phyloP scores from a whole-genome alignment of 495 filamentous ascomycete genomes.

The Talaromyces proteolyticus region DNA sequence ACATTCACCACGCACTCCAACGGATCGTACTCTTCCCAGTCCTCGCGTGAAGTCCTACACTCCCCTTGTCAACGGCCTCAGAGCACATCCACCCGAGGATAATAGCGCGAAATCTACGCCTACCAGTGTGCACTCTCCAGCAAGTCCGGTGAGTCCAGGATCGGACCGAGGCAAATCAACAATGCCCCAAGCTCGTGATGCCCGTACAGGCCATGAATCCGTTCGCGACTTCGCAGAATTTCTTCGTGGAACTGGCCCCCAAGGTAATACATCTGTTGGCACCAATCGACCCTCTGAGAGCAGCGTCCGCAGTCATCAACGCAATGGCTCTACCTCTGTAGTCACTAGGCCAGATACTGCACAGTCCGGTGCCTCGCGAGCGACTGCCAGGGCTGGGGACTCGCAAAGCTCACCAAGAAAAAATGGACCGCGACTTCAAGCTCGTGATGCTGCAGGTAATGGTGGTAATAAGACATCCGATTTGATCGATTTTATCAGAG shows the following conservation, averaged over 20 bases:
- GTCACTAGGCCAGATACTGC: slow-evolving; percentile 4
- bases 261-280: not conserved
- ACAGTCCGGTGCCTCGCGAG: slow-evolving; percentile 1
- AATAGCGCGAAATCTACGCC: not conserved
- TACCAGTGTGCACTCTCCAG: not conserved
- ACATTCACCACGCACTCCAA: slow-evolving; percentile 5
- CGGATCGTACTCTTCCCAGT: slow-evolving; percentile 7
- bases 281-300: not conserved
- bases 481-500: slow-evolving; percentile 89
- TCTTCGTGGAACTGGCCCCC: slow-evolving; percentile 74
- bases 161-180: slow-evolving; percentile 16
- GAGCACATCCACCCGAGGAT: slow-evolving; percentile 11
- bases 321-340: slow-evolving; percentile 1
- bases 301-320: not conserved
- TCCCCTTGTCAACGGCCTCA: slow-evolving; percentile 13
- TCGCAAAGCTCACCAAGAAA: slow-evolving; percentile 1
- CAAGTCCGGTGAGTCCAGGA: not conserved
- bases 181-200: slow-evolving; percentile 55
- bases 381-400: not conserved
- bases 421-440: slow-evolving; percentile 49
- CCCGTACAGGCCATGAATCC: slow-evolving; percentile 57
- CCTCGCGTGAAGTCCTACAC: not conserved
- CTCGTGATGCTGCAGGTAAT: slow-evolving; percentile 61
- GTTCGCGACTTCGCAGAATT: slow-evolving; percentile 80
- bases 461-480: slow-evolving; percentile 67